Conservation (phyloP, 371 early-diverging fungal genomes). For the Ordospora colligata region DNA sequence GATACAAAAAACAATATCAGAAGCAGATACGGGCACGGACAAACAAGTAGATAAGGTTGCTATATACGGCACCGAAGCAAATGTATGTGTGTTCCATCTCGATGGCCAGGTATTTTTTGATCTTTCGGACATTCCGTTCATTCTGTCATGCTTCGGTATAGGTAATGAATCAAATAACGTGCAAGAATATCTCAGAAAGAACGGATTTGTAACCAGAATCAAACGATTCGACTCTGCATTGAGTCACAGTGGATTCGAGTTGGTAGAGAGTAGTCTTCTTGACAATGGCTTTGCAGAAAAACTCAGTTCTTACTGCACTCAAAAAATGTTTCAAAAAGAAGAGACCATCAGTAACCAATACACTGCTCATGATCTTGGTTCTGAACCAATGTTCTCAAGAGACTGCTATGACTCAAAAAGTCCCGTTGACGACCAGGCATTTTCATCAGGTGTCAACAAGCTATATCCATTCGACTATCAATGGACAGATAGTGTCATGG, state of each 20-base stretch:
- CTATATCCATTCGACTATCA: constrained; percentile 10
- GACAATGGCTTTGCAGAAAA: background rate
- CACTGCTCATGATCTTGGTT: background rate
- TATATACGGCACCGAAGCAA: background rate
- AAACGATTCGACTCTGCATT: background rate
- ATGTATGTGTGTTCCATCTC: background rate
- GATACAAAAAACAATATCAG: background rate
- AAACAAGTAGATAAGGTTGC: background rate
- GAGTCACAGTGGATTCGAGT: background rate
- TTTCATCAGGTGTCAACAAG: background rate
- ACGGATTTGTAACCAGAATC: background rate
- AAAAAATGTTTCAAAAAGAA: no score
- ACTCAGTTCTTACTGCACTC: background rate
- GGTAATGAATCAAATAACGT: background rate
- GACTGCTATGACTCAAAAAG: background rate
- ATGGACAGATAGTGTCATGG: background rate
- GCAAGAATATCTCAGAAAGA: background rate
- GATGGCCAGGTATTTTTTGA: background rate
- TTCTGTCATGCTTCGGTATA: background rate
- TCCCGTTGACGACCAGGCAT: background rate
- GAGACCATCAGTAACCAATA: background rate
- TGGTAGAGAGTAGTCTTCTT: background rate
- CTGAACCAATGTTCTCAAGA: background rate
- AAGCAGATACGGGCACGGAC: background rate
- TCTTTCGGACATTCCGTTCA: background rate